Evolutionary conservation across 2,329 filamentous ascomycete species (phyloP).

Genomic region (Bipolaris sorokiniana): DNA sequence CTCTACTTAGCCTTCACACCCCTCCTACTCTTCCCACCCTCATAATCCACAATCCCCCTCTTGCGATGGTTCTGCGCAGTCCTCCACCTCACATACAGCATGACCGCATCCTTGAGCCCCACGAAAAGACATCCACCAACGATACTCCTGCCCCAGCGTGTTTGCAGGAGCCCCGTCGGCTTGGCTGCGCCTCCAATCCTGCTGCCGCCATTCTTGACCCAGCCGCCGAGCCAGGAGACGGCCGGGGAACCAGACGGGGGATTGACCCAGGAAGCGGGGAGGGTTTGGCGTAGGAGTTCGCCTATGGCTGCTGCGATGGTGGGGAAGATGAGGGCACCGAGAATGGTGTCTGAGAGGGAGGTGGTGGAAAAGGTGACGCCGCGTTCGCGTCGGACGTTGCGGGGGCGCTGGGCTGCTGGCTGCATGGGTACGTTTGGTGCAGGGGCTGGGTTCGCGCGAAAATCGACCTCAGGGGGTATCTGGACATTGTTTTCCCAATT

Average conservation of each 20-base stretch:
- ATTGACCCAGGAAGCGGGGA: constrained; percentile 71
- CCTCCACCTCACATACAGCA: constrained; percentile 64
- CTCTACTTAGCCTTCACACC: too few relatives aligned
- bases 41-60: constrained; percentile 54
- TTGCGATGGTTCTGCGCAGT: constrained; percentile 56
- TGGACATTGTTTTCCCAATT: constrained; percentile 18
- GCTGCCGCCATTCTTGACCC: constrained; percentile 20
- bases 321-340: constrained; percentile 79
- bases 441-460: constrained; percentile 33
- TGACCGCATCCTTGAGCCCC: constrained; percentile 73
- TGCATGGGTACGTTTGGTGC: constrained; percentile 38
- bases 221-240: constrained; percentile 33
- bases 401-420: constrained; percentile 28
- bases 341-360: constrained; percentile 63
- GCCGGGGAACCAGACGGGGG: constrained; percentile 47
- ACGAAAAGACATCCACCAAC: constrained; percentile 89
- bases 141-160: constrained; percentile 86
- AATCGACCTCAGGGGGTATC: constrained; percentile 11
- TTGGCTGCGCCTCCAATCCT: constrained; percentile 31
- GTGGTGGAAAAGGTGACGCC: constrained; percentile 61
- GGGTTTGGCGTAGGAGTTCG: constrained; percentile 69
- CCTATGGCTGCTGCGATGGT: constrained; percentile 80
- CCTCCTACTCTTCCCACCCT: neutral
- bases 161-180: constrained; percentile 73
- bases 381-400: constrained; percentile 51